These are phyloP conservation scores for Dryadomyces quercivorus DNA, from an alignment of 2,329 filamentous ascomycete species.

Conservation along the genomic window DNA sequence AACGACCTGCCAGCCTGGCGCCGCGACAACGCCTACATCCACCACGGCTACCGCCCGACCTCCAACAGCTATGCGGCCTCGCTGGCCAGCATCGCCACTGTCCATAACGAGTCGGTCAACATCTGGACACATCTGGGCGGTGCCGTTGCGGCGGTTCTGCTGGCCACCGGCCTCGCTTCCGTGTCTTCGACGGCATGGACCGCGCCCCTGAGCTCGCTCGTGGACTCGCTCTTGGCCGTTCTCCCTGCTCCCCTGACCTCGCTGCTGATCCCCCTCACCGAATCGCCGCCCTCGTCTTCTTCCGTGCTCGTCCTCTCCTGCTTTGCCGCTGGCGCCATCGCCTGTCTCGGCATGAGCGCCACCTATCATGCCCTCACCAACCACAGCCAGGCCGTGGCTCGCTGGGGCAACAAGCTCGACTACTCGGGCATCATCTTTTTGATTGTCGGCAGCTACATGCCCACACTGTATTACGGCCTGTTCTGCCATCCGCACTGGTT, in stretches of 20 bases:
- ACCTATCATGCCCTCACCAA: constrained; percentile 78
- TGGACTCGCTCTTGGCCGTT: not conserved
- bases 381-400: constrained; percentile 66
- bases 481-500: constrained; percentile 56
- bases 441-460: constrained; percentile 85
- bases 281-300: constrained; percentile 14
- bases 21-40: constrained; percentile 46
- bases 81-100: constrained; percentile 34
- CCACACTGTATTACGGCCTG: constrained; percentile 79
- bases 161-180: constrained; percentile 32
- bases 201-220: not conserved
- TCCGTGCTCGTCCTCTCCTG: constrained; percentile 65
- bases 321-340: constrained; percentile 64
- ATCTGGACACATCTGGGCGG: constrained; percentile 56
- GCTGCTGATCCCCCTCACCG: not conserved
- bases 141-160: constrained; percentile 42
- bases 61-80: constrained; percentile 34
- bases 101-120: constrained; percentile 53
- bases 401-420: constrained; percentile 84
- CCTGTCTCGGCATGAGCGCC: constrained; percentile 70
- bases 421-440: constrained; percentile 88
- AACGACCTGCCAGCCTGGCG: constrained; percentile 47
- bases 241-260: not conserved
- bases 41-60: constrained; percentile 38
- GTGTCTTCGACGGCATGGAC: not conserved